Base-by-base conservation (phyloP, 768 basidiomycete genomes). In the Collybia mongolica region DNA sequence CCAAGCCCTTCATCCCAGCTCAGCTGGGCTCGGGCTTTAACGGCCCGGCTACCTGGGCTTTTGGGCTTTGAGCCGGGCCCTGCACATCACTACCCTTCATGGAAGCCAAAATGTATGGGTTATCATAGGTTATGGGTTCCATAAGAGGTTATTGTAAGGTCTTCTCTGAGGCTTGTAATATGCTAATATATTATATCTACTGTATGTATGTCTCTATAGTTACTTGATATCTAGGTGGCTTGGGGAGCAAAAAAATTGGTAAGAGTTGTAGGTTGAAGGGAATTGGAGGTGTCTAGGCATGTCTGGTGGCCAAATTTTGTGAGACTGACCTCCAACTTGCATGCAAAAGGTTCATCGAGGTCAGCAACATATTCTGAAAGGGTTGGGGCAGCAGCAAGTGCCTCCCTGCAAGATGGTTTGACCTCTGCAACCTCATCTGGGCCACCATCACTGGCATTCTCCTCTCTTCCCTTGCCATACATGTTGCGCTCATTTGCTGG, bases 301-400 rank as follows among this genome's bases (percentile, higher is more conserved):
- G n/a, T n/a, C n/a, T n/a, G n/a, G n/a, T n/a, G n/a, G n/a, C n/a
- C n/a, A n/a, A n/a, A n/a, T n/a, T n/a, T n/a, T n/a, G n/a, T n/a
- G n/a, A n/a, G n/a, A n/a, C n/a, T n/a, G n/a, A n/a, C n/a, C n/a
- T n/a, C n/a, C n/a, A n/a, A n/a, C n/a, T n/a, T n/a, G n/a, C n/a
- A n/a, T n/a, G n/a, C n/a, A n/a, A n/a, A n/a, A n/a, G n/a, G n/a
- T n/a, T n/a, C n/a, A n/a, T n/a, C n/a, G n/a, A n/a, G n/a, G n/a
- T n/a, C n/a, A n/a, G n/a, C n/a, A n/a, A n/a, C n/a, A 46, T 58
- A 65, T 9, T 46, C 48, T 26, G 53, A 51, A 11, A 67, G 43
- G 1, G 53, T 61, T 22, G 49, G 38, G n/a, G 51, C 58, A 14
- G 63, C 59, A 12, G 39, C 20, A 11, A 65, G 56, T 38, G 63